These are phyloP conservation scores for Arachnomyces sp. DNA, from an alignment of 2,329 filamentous ascomycete species.

Conservation along the genomic window DNA sequence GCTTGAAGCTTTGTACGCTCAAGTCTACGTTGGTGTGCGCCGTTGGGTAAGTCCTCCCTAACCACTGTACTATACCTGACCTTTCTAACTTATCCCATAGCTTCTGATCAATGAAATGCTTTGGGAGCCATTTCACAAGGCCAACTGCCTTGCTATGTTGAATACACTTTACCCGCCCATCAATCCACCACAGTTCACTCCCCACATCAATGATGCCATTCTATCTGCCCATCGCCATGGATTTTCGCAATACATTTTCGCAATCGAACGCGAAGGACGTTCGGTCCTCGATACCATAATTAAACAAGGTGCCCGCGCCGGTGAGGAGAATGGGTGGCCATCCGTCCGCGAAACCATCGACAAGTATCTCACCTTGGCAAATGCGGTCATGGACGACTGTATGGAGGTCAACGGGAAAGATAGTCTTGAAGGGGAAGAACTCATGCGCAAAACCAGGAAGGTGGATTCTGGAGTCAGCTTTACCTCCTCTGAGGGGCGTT, in stretches of 20 bases:
- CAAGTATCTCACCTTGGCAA: conserved; percentile 51
- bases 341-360: conserved; percentile 41
- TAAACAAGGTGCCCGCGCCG: conserved; percentile 41
- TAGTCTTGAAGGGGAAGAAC: conserved; percentile 27
- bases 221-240: conserved; percentile 51
- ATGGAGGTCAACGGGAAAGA: conserved; percentile 39
- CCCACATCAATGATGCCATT: conserved; percentile 43
- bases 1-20: conserved; percentile 50
- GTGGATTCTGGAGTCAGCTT: conserved; percentile 59
- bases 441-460: conserved; percentile 43
- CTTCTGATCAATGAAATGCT: conserved; percentile 58
- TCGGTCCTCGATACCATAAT: conserved; percentile 46
- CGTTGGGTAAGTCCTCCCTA: conserved; percentile 47
- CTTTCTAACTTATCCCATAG: conserved; percentile 28
- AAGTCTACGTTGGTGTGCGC: conserved; percentile 53
- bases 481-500: conserved; percentile 30
- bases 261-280: conserved; percentile 47
- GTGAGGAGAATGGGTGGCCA: conserved; percentile 51
- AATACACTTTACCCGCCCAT: conserved; percentile 59
- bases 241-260: conserved; percentile 55
- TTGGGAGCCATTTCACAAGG: conserved; percentile 53
- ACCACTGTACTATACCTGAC: background rate
- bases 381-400: conserved; percentile 55
- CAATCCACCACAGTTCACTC: conserved; percentile 39
- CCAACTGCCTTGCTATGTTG: conserved; percentile 59